Evolutionary conservation across 495 filamentous ascomycete genomes (phyloP), one percentile per base, ranked within the genome.

Genomic region (Aspergillus diversus): DNA sequence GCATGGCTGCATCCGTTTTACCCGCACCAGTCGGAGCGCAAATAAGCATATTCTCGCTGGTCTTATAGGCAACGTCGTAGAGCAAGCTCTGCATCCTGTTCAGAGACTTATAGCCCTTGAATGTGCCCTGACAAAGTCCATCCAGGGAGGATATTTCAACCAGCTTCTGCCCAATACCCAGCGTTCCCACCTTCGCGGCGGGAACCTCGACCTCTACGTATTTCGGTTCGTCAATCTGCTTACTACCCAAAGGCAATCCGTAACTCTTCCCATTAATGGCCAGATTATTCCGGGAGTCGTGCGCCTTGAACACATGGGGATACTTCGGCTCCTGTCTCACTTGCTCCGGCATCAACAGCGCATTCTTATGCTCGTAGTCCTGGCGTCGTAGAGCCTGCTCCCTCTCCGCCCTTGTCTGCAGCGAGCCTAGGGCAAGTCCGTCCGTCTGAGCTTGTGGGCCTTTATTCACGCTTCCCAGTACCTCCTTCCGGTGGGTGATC

Each of bases 1-100:
- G 81, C 91, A 98, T 92, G n/a, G 95, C 95, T 1, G 93, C 96
- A 70, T 99, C 96, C 7, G 95, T 99, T 81, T 99, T 99, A 87
- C 95, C 90, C 51, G 95, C 95, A 87, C 95, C 95, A 63, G 95
- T 99, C 1, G 95, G 95, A 12, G 95, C 95, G 76, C 95, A 99
- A 57, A 99, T 95, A 35, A 99, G 83, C 93, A 99, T 97, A 71
- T 99, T 99, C 75, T 98, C 95, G 70, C 84, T 97, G 6, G 91
- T 96, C 70, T 89, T 89, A 76, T 99, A 99, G 3, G 94, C 95
- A 4, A 99, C 92, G 4, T 93, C 92, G 72, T 96, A 97, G 5
- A 97, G 90, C 54, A 99, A 75, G 66, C 93, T 97, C 77, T 99
- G 95, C 95, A 99, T 99, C 27, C 95, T 88, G 69, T 99, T 99